Conservation (phyloP, 1,139 yeast species). For the Candida mesenterica region DNA sequence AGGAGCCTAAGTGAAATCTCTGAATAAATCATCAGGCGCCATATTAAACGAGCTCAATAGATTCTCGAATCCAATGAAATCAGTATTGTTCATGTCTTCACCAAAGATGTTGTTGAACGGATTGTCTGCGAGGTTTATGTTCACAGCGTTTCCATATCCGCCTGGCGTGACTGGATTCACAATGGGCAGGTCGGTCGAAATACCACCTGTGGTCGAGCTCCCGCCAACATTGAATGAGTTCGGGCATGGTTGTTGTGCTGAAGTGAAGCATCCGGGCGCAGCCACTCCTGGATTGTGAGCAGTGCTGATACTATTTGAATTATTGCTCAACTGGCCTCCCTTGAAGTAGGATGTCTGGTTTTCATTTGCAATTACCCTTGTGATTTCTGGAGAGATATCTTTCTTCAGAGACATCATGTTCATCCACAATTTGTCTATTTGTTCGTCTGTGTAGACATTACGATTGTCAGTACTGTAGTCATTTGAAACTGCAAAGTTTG, state of each 20-base stretch:
- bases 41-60: constrained; percentile 9
- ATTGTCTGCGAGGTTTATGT: no score
- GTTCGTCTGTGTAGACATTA: constrained; percentile 23
- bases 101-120: background rate
- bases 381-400: constrained; percentile 7
- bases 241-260: no score
- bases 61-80: constrained; percentile 8
- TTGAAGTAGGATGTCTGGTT: background rate
- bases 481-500: background rate
- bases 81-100: constrained; percentile 1
- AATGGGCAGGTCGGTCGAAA: background rate
- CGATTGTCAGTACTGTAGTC: no score
- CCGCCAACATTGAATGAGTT: background rate
- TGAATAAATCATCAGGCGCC: constrained; percentile 11
- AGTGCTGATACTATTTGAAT: background rate
- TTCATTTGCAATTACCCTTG: background rate
- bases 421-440: constrained; percentile 29
- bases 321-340: constrained; percentile 2
- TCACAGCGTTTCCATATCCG: no score
- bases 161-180: background rate
- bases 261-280: no score
- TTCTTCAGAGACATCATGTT: constrained; percentile 28
- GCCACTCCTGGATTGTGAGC: no score
- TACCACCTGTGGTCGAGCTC: background rate
- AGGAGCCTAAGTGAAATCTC: constrained; percentile 6